phyloP scores from a whole-genome alignment of 176 grass and related monocot species.

The Chrysopogon serrulatus region DNA sequence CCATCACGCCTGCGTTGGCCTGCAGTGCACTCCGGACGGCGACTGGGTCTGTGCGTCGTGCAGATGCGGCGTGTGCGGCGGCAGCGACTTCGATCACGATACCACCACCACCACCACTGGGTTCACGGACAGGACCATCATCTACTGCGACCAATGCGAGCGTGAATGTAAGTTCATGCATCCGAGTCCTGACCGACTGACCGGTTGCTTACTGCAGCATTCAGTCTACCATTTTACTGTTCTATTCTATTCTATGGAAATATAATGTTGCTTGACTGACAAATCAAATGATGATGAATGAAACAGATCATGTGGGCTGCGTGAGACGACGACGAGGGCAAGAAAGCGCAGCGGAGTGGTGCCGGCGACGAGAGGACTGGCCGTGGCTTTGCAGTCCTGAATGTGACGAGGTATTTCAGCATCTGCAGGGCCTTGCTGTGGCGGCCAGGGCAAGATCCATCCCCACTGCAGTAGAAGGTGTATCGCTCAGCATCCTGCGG shows the following conservation, averaged over 20 bases:
- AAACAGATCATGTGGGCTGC: slow-evolving; percentile 60
- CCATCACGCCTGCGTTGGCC: slow-evolving; percentile 53
- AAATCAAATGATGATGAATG: too few relatives aligned
- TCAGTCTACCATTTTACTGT: too few relatives aligned
- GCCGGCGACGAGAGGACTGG: too few relatives aligned
- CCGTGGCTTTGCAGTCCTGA: slow-evolving; percentile 44
- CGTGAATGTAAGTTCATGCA: slow-evolving; percentile 50
- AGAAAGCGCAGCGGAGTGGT: neutral
- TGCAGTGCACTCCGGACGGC: slow-evolving; percentile 27
- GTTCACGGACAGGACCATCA: slow-evolving; percentile 15
- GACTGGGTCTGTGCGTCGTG: slow-evolving; percentile 66
- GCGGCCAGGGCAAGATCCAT: neutral
- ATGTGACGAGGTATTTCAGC: slow-evolving; percentile 37
- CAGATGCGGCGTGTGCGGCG: slow-evolving; percentile 39
- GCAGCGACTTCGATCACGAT: slow-evolving; percentile 24
- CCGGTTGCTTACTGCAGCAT: too few relatives aligned
- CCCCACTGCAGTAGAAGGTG: slow-evolving; percentile 4
- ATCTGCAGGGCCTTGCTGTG: slow-evolving; percentile 19
- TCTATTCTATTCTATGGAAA: neutral
- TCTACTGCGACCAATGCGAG: slow-evolving; percentile 69
- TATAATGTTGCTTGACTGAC: too few relatives aligned
- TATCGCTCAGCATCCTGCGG: slow-evolving; percentile 37
- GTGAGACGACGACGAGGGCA: neutral
- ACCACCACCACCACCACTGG: neutral
- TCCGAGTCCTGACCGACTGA: too few relatives aligned